Evolutionary conservation across 352 stramenopile species (phyloP).

Genomic region (Plasmopara viticola): DNA sequence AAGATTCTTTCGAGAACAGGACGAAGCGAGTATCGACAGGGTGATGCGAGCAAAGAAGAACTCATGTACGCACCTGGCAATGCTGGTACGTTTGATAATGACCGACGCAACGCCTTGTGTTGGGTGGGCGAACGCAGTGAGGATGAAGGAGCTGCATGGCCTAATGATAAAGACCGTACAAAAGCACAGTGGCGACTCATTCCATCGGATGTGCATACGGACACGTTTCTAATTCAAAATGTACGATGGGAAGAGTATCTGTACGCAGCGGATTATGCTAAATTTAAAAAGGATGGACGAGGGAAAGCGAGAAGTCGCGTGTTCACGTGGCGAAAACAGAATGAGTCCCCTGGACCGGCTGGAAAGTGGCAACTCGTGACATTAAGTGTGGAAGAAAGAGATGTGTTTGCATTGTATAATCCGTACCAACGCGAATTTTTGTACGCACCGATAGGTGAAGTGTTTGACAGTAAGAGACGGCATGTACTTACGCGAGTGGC

Average conservation of each 20-base stretch:
- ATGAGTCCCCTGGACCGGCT: conserved; percentile 35
- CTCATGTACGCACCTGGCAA: conserved; percentile 40
- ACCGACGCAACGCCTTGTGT: conserved; percentile 42
- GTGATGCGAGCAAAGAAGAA: conserved; percentile 29
- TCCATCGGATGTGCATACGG: conserved; percentile 42
- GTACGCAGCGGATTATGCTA: conserved; percentile 62
- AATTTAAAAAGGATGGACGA: conserved; percentile 48
- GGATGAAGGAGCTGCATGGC: conserved; percentile 15
- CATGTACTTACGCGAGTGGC: conserved; percentile 50
- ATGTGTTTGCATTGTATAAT: conserved; percentile 74
- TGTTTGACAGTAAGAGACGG: conserved; percentile 48
- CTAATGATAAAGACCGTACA: conserved; percentile 27
- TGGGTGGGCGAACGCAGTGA: conserved; percentile 28
- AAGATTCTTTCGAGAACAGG: conserved; percentile 29
- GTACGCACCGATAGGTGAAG: conserved; percentile 42
- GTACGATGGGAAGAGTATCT: conserved; percentile 52
- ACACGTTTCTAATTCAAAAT: conserved; percentile 65
- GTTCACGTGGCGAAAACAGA: conserved; percentile 50
- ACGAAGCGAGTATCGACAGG: conserved; percentile 18
- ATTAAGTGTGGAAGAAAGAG: conserved; percentile 32
- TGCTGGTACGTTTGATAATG: conserved; percentile 40
- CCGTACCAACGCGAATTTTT: conserved; percentile 69
- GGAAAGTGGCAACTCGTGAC: conserved; percentile 62
- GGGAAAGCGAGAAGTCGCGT: conserved; percentile 51
- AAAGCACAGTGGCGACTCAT: conserved; percentile 61